phyloP scores from a whole-genome alignment of 2,329 filamentous ascomycete species.

The Tolypocladium ovalisporum region DNA sequence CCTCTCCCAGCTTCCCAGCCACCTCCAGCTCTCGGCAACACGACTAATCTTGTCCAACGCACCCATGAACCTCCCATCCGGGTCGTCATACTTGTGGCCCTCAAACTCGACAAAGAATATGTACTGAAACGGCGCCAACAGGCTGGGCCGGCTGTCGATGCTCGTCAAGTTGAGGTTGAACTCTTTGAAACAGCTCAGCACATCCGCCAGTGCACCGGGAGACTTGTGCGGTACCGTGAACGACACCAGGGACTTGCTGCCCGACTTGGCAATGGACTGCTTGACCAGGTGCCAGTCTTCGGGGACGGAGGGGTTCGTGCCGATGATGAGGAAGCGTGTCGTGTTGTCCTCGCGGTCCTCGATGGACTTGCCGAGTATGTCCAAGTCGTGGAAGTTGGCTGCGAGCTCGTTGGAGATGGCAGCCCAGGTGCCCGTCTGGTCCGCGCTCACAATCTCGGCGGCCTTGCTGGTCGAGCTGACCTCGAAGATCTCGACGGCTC shows the following conservation, averaged over 20 bases:
- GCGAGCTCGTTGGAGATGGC: constrained; percentile 73
- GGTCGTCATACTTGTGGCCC: constrained; percentile 42
- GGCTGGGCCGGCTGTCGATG: constrained; percentile 78
- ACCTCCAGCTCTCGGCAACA: constrained; percentile 53
- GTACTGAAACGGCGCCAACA: constrained; percentile 71
- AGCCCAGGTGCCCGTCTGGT: constrained; percentile 49
- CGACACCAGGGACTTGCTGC: constrained; percentile 62
- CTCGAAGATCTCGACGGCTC: constrained; percentile 68
- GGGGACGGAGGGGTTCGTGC: constrained; percentile 19
- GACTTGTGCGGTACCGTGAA: constrained; percentile 71
- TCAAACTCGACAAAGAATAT: constrained; percentile 91
- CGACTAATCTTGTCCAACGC: constrained; percentile 47
- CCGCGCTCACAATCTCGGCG: constrained; percentile 61
- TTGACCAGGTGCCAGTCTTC: constrained; percentile 14
- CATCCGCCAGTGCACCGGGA: constrained; percentile 75
- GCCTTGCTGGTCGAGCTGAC: constrained; percentile 78
- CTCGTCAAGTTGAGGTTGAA: constrained; percentile 74
- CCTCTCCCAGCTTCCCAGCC: constrained; percentile 57
- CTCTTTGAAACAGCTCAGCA: constrained; percentile 65
- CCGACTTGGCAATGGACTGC: constrained; percentile 12
- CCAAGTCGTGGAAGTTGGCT: constrained; percentile 54
- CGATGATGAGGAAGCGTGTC: constrained; percentile 67
- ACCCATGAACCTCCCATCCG: constrained; percentile 44
- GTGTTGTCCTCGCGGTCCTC: constrained; percentile 67
- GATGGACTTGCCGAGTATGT: constrained; percentile 57